A percentile compares a stretch with the other conserved stretches of the same genome.
These are phyloP conservation scores for Pythium inflatum DNA, from an alignment of 352 stramenopile species.

Conservation along the genomic window DNA sequence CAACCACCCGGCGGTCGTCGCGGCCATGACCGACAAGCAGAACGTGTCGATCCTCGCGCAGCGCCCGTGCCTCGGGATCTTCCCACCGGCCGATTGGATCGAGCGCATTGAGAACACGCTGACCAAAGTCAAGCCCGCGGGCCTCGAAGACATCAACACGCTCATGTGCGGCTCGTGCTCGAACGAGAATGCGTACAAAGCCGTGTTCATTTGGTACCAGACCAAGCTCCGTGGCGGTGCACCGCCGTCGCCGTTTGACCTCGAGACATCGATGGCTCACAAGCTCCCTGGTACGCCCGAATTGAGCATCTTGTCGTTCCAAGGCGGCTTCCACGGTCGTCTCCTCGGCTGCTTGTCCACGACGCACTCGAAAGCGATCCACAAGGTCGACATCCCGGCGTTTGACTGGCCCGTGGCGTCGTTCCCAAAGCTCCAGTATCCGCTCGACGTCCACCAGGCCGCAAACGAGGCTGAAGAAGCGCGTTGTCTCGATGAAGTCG, in stretches of 20 bases:
- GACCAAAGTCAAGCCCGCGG: slow-evolving; percentile 53
- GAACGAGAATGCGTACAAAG: slow-evolving; percentile 88
- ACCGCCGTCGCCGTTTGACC: slow-evolving; percentile 59
- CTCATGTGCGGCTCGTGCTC: slow-evolving; percentile 89
- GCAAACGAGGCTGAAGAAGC: slow-evolving; percentile 73
- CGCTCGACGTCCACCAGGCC: slow-evolving; percentile 58
- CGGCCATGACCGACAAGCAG: slow-evolving; percentile 58
- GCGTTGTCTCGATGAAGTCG: slow-evolving; percentile 68
- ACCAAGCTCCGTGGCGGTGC: slow-evolving; percentile 65
- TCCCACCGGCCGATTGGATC: slow-evolving; percentile 76
- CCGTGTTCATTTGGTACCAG: slow-evolving; percentile 89
- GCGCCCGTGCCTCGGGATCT: slow-evolving; percentile 75
- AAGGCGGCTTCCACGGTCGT: slow-evolving; percentile 80
- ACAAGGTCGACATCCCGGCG: slow-evolving; percentile 85
- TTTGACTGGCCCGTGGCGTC: slow-evolving; percentile 85
- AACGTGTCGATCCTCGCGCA: slow-evolving; percentile 77
- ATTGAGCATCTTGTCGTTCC: slow-evolving; percentile 83
- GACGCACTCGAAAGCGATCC: slow-evolving; percentile 85
- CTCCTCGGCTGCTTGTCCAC: slow-evolving; percentile 81
- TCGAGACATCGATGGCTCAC: slow-evolving; percentile 77
- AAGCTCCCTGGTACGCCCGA: slow-evolving; percentile 69
- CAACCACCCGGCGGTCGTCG: slow-evolving; percentile 79
- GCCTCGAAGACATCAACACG: slow-evolving; percentile 76
- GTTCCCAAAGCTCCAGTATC: slow-evolving; percentile 74
- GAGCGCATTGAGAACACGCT: slow-evolving; percentile 71